Evolutionary conservation across 1,284 basidiomycete species (phyloP).

Genomic region (Quambalaria eucalypti): DNA sequence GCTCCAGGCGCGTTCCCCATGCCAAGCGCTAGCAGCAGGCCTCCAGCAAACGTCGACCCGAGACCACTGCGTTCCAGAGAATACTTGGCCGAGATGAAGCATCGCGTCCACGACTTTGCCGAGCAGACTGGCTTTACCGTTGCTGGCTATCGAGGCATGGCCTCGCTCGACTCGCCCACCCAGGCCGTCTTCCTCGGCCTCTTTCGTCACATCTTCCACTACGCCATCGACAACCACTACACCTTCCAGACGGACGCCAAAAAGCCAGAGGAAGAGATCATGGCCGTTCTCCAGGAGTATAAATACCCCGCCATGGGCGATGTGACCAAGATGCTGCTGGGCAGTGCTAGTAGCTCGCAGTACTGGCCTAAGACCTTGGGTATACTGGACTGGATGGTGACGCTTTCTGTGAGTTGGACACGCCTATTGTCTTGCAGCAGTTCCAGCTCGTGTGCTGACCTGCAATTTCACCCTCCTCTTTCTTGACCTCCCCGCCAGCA

Average conservation of each 20-base stretch:
- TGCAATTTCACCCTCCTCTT: too few species aligned
- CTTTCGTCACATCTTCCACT: conserved; percentile 41
- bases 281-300: conserved; percentile 38
- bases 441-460: too few species aligned
- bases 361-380: conserved; percentile 43
- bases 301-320: conserved; percentile 43
- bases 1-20: not conserved
- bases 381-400: conserved; percentile 46
- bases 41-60: conserved; percentile 6
- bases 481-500: not conserved
- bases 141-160: conserved; percentile 32
- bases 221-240: conserved; percentile 37
- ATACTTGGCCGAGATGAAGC: conserved; percentile 36
- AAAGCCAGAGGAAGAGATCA: conserved; percentile 43
- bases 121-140: conserved; percentile 37
- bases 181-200: conserved; percentile 39
- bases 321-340: conserved; percentile 44
- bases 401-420: conserved; percentile 13
- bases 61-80: conserved; percentile 29
- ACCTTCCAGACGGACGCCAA: conserved; percentile 31
- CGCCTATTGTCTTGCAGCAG: too few species aligned
- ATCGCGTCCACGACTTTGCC: conserved; percentile 28
- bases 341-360: conserved; percentile 38
- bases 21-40: not conserved
- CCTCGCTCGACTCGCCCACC: conserved; percentile 29